phyloP scores from a whole-genome alignment of 371 early-diverging fungal species.

The Entomophthora muscae region DNA sequence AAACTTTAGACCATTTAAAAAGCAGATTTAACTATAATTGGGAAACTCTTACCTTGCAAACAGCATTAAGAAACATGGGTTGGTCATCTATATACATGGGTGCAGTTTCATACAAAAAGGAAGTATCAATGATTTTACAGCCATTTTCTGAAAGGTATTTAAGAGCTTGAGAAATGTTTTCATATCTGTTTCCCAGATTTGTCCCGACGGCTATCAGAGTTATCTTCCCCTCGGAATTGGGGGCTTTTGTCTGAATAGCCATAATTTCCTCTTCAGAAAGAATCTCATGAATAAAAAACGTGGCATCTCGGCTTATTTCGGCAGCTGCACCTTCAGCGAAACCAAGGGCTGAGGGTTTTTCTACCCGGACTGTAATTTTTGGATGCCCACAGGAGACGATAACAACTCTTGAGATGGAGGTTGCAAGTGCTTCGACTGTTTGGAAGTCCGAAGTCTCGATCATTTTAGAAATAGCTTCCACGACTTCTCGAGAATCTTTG shows the following conservation, averaged over 20 bases:
- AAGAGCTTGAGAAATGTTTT: conserved; percentile 64
- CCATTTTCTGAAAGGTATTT: conserved; percentile 27
- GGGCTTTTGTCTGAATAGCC: neutral
- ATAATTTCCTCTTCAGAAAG: neutral
- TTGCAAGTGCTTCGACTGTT: conserved; percentile 68
- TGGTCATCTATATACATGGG: conserved; percentile 94
- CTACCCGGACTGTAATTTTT: conserved; percentile 69
- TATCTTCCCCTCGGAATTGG: neutral
- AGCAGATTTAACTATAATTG: neutral
- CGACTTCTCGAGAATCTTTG: conserved; percentile 71
- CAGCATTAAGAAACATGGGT: conserved; percentile 79
- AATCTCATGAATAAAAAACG: conserved; percentile 17
- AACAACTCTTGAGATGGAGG: conserved; percentile 45
- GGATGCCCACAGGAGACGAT: conserved; percentile 64
- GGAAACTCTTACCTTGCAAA: conserved; percentile 42
- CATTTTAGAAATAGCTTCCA: conserved; percentile 48
- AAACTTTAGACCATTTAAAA: neutral
- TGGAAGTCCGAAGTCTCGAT: conserved; percentile 57
- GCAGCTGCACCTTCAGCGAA: conserved; percentile 85
- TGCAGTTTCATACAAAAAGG: conserved; percentile 87
- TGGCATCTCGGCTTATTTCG: conserved; percentile 62
- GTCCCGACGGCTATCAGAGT: conserved; percentile 69
- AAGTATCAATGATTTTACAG: conserved; percentile 67
- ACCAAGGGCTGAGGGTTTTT: conserved; percentile 80
- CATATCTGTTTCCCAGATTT: conserved; percentile 71